Evolutionary conservation across 176 grass and related monocot genomes (phyloP).

Genomic region (Poa annua): DNA sequence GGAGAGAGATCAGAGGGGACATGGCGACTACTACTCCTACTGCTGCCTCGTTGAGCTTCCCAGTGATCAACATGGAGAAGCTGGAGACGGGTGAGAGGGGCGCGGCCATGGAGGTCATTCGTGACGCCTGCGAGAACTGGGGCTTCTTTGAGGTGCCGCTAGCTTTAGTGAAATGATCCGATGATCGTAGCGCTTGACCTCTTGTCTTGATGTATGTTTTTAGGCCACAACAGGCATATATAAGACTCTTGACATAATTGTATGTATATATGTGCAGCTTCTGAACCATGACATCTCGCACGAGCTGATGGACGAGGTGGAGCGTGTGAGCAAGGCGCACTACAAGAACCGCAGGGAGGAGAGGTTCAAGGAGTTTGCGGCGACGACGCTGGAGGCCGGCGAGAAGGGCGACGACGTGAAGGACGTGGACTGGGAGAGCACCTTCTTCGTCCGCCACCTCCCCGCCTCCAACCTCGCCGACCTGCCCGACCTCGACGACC

Average conservation of each 20-base stretch:
- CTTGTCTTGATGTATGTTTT: no score
- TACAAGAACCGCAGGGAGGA: slow-evolving; percentile 56
- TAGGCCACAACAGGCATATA: background rate
- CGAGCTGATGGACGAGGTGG: slow-evolving; percentile 96
- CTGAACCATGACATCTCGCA: slow-evolving; percentile 86
- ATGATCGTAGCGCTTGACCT: no score
- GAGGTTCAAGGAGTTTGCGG: slow-evolving; percentile 72
- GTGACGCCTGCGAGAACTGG: slow-evolving; percentile 95
- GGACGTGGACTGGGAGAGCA: slow-evolving; percentile 93
- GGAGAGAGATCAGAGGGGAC: background rate
- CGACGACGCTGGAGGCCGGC: slow-evolving; percentile 56
- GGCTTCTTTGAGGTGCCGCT: slow-evolving; percentile 99
- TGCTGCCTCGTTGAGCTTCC: slow-evolving; percentile 49
- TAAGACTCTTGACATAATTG: background rate
- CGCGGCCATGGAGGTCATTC: slow-evolving; percentile 62
- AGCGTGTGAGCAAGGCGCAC: slow-evolving; percentile 78
- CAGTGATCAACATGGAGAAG: slow-evolving; percentile 84
- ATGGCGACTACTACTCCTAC: slow-evolving; percentile 15
- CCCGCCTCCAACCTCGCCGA: slow-evolving; percentile 70
- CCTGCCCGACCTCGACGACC: slow-evolving; percentile 68
- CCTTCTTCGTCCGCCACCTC: slow-evolving; percentile 84
- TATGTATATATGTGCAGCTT: slow-evolving; percentile 40
- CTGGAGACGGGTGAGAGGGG: slow-evolving; percentile 60
- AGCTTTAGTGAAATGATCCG: no score
- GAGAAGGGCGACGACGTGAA: slow-evolving; percentile 42